Conservation (phyloP, 1,284 basidiomycete species). For the Boletus smithii region DNA sequence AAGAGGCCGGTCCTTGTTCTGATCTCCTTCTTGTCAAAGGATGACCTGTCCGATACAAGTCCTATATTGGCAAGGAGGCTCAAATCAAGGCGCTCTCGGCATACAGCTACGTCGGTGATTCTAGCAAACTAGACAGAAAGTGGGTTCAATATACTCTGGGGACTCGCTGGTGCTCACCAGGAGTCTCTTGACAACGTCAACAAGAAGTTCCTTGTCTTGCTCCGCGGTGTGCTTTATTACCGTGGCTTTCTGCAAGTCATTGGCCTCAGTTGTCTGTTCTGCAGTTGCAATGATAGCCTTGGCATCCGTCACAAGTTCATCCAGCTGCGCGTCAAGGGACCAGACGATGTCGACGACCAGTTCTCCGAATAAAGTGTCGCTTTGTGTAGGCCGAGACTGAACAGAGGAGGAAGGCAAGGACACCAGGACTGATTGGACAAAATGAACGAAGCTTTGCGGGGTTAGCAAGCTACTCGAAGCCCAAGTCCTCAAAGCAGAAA, state of each 20-base stretch:
- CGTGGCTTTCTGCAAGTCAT: constrained; percentile 31
- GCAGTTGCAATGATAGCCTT: constrained; percentile 30
- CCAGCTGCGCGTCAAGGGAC: constrained; percentile 71
- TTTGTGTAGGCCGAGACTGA: constrained; percentile 36
- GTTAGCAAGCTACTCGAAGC: constrained; percentile 44
- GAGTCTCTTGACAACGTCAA: constrained; percentile 55
- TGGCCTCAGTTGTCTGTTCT: constrained; percentile 17
- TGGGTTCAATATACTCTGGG: constrained; percentile 4
- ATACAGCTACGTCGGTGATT: constrained; percentile 55
- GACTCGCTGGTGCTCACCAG: constrained; percentile 48
- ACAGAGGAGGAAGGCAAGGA: constrained; percentile 62
- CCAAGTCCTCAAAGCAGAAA: constrained; percentile 57
- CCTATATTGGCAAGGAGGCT: constrained; percentile 57
- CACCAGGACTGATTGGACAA: constrained; percentile 59
- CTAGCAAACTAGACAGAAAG: constrained; percentile 29
- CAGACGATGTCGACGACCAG: constrained; percentile 74
- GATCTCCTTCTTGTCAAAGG: constrained; percentile 73
- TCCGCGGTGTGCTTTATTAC: constrained; percentile 52
- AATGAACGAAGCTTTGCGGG: constrained; percentile 50
- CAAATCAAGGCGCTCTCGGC: constrained; percentile 71
- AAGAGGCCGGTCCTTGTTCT: constrained; percentile 74
- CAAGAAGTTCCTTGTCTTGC: constrained; percentile 60
- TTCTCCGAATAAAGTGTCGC: constrained; percentile 54
- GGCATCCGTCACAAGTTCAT: constrained; percentile 61
- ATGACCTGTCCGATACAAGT: constrained; percentile 58